Percentiles rank a stretch among this genome's conserved stretches.
phyloP scores from a whole-genome alignment of 495 filamentous ascomycete species.

The Neurospora sp. region DNA sequence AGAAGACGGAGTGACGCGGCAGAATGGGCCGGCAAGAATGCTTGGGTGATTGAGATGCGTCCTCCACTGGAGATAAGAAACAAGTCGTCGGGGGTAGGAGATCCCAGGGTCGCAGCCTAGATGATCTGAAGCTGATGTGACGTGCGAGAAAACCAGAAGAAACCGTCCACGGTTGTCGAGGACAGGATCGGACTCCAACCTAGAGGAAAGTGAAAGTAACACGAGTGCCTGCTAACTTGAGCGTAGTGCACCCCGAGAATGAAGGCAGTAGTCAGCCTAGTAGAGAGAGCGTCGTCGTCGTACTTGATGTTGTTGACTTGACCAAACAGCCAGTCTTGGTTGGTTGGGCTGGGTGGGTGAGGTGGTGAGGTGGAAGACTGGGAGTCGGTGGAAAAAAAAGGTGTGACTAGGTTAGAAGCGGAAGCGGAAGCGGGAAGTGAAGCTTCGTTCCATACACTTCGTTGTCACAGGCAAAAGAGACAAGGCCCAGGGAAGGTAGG shows the following conservation, averaged over 20 bases:
- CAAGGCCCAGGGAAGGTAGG: not conserved
- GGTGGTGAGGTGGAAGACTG: not conserved
- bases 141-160: not conserved
- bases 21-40: not conserved
- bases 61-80: not conserved
- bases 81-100: not conserved
- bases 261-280: not conserved
- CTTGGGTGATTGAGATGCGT: not conserved
- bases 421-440: not conserved
- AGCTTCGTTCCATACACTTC: not conserved
- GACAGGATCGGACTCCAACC: not conserved
- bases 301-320: not conserved
- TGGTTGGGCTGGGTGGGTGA: not conserved
- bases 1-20: not conserved
- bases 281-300: not conserved
- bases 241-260: not conserved
- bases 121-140: not conserved
- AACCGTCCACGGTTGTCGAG: not conserved
- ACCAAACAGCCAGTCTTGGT: not conserved
- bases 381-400: not conserved
- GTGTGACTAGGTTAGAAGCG: not conserved
- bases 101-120: not conserved
- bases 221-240: not conserved
- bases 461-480: not conserved
- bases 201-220: not conserved